Evolutionary conservation across 345 rosid genomes (phyloP).

Genomic region (Mallotus nudiflorus): DNA sequence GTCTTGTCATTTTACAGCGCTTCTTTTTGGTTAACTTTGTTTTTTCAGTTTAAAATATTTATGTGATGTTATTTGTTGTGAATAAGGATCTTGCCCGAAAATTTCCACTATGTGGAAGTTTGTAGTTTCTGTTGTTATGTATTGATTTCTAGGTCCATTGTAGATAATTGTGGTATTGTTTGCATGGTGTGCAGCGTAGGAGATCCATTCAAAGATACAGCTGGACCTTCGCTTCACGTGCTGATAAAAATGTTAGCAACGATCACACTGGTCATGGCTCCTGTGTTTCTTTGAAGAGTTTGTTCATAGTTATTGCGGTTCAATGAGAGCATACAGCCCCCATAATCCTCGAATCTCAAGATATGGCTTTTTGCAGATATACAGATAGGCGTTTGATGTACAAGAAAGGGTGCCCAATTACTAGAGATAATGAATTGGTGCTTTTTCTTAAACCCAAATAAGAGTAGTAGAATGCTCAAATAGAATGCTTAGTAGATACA

Average conservation of each 20-base stretch:
- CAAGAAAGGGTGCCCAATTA: constrained; percentile 25
- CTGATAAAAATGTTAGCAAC: constrained; percentile 90
- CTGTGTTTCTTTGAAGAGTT: constrained; percentile 63
- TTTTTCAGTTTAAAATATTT: too few species aligned
- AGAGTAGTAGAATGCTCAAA: neutral
- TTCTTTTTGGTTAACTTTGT: neutral
- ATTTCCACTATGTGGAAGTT: neutral
- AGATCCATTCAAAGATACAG: constrained; percentile 97
- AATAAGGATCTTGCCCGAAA: neutral
- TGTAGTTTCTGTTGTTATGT: neutral
- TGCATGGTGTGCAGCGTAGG: constrained; percentile 73
- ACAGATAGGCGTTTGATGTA: constrained; percentile 25
- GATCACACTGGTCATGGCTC: constrained; percentile 97
- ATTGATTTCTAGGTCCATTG: neutral
- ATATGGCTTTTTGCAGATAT: constrained; percentile 28
- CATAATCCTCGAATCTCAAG: constrained; percentile 7
- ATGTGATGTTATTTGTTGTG: too few species aligned
- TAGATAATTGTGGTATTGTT: neutral
- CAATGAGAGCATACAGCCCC: constrained; percentile 17
- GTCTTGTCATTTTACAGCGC: constrained; percentile 21
- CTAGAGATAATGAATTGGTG: neutral
- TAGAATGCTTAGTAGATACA: neutral
- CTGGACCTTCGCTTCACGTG: constrained; percentile 93
- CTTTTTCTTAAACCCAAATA: neutral
- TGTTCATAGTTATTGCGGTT: constrained; percentile 21